A percentile compares a stretch with the other conserved stretches of the same genome.
These are phyloP conservation scores for Apostasia ramifera DNA, from an alignment of 106 monocot species.

Conservation along the genomic window DNA sequence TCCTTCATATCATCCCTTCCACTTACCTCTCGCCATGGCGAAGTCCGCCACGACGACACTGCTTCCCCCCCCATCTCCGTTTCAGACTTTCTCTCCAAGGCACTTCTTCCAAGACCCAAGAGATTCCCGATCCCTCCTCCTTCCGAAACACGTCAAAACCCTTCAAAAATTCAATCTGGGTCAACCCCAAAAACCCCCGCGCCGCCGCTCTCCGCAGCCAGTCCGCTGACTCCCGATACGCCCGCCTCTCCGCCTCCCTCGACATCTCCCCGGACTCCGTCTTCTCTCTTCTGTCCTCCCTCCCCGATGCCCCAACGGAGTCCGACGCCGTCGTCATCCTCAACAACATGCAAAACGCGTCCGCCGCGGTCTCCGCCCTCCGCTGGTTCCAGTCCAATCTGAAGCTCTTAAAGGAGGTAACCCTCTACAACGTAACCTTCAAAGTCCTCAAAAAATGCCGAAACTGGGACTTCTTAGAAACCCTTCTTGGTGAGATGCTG, in stretches of 20 bases:
- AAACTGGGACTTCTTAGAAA: conserved; percentile 34
- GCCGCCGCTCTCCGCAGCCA: conserved; percentile 24
- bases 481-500: conserved; percentile 43
- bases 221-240: conserved; percentile 40
- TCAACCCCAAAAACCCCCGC: conserved; percentile 56
- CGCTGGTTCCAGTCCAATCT: conserved; percentile 51
- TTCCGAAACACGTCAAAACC: conserved; percentile 18
- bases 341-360: conserved; percentile 48
- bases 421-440: conserved; percentile 76
- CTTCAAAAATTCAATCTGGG: conserved; percentile 58
- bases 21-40: not conserved
- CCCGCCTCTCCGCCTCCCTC: conserved; percentile 38
- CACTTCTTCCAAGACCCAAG: conserved; percentile 7
- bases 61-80: not conserved
- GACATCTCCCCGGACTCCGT: conserved; percentile 13
- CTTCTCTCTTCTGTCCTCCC: conserved; percentile 7
- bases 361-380: conserved; percentile 36
- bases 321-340: conserved; percentile 62
- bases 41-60: not conserved
- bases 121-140: conserved; percentile 4
- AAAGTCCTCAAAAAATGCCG: conserved; percentile 48
- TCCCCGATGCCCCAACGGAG: conserved; percentile 27
- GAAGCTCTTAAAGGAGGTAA: conserved; percentile 28
- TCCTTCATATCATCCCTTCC: not conserved
- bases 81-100: not conserved